Base-by-base conservation (phyloP, 352 stramenopile genomes). In the Globisporangium barbulae region DNA sequence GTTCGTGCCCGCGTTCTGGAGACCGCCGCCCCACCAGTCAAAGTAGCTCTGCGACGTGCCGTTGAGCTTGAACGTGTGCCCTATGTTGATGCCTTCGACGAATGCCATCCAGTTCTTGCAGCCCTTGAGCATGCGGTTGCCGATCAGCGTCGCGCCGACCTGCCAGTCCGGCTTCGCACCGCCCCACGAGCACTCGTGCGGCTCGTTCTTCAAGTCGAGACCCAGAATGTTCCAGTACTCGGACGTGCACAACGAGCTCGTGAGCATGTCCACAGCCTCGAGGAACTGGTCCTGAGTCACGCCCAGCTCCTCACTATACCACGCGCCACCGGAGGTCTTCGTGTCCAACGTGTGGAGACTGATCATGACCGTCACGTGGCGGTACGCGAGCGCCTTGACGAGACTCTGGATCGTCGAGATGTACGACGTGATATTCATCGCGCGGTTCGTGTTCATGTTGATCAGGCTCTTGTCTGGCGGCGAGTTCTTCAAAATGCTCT, bases 201-300 rank as follows among this genome's bases (percentile, higher is more conserved):
- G 82, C 30, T 91, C 82, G 60, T 91, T 91, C 71, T 91, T 91
- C 2, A 91, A 48, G 21, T 90, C 81, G n/a, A 90, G 54, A 8
- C 81, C 81, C 12, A 90, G 31, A 13, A 90, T 76, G 62, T 90
- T 90, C 81, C 81, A 90, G 70, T 89, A 88, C 53, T 75, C 74
- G 21, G 61, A 63, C 0, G 19, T 69, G 61, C 82, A 91, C 25
- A 91, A 42, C 48, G 83, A 79, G 39, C 75, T 81, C 2, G 82
- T 89, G 10, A 91, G 49, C 5, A 68, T 80, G 37, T 89, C 82
- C 0, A 90, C 67, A 0, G 82, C 73, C 12, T 64, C 30, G 2
- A 91, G 53, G 61, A 88, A 91, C 15, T 88, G 62, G 6, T 89
- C 73, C 33, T 91, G 71, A 0, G 75, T 70, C 10, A 90, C 73